Evolutionary conservation across 768 basidiomycete genomes (phyloP).

Genomic region (Tricholoma matsutake): DNA sequence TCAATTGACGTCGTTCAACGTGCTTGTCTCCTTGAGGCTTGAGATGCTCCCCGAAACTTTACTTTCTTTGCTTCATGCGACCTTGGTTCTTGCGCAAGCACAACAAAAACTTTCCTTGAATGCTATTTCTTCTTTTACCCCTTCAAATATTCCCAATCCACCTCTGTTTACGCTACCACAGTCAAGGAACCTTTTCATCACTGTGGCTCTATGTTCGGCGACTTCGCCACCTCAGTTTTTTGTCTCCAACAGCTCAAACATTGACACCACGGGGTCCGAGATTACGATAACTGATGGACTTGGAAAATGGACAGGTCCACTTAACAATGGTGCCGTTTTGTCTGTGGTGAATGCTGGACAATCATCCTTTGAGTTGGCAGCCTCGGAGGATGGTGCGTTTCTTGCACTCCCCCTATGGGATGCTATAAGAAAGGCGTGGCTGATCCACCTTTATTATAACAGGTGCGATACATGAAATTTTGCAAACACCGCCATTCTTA

Average conservation of each 20-base stretch:
- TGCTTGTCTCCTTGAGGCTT: neutral
- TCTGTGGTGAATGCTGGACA: slow-evolving; percentile 39
- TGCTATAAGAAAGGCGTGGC: neutral
- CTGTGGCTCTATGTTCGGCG: slow-evolving; percentile 46
- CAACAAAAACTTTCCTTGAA: slow-evolving; percentile 34
- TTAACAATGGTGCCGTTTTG: slow-evolving; percentile 48
- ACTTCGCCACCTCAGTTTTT: slow-evolving; percentile 50
- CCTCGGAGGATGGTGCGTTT: slow-evolving; percentile 43
- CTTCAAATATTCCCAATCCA: slow-evolving; percentile 27
- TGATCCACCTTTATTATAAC: neutral
- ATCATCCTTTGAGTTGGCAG: slow-evolving; percentile 54
- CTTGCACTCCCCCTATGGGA: neutral
- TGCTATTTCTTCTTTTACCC: slow-evolving; percentile 29
- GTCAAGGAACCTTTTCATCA: slow-evolving; percentile 38
- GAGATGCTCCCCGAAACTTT: slow-evolving; percentile 35
- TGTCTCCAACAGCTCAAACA: slow-evolving; percentile 47
- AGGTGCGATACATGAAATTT: slow-evolving; percentile 49
- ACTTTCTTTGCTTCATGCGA: slow-evolving; percentile 31
- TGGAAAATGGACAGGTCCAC: slow-evolving; percentile 49
- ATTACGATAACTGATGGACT: slow-evolving; percentile 45
- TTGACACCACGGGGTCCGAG: slow-evolving; percentile 42
- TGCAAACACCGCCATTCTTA: slow-evolving; percentile 48
- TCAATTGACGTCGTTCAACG: neutral
- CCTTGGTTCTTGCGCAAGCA: slow-evolving; percentile 30
- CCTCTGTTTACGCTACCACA: slow-evolving; percentile 41